Percentiles rank a stretch among this genome's conserved stretches.
These are phyloP conservation scores for Imleria badia DNA, from an alignment of 768 basidiomycete species.

Conservation along the genomic window DNA sequence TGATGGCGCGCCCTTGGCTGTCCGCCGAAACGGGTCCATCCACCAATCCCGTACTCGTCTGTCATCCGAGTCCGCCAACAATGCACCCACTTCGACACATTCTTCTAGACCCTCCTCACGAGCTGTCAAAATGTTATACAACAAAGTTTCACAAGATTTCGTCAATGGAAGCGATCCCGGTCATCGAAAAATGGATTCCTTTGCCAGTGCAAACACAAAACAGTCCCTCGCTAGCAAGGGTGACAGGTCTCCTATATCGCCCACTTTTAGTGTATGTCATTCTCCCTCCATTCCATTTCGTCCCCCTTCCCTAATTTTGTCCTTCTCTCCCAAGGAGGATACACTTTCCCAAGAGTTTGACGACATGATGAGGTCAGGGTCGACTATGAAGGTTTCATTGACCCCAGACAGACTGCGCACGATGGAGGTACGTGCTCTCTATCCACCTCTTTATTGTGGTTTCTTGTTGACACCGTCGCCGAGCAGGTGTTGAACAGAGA, in stretches of 20 bases:
- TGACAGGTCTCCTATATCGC: slow-evolving; percentile 36
- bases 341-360: slow-evolving; percentile 81
- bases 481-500: slow-evolving; percentile 72
- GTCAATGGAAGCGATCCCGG: slow-evolving; percentile 43
- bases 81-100: slow-evolving; percentile 18
- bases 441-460: slow-evolving; percentile 17
- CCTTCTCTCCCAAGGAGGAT: slow-evolving; percentile 44
- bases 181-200: slow-evolving; percentile 56
- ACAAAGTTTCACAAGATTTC: slow-evolving; percentile 41
- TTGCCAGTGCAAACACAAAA: slow-evolving; percentile 50
- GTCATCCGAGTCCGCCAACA: slow-evolving; percentile 41
- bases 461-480: slow-evolving; percentile 3
- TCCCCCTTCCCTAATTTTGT: background rate
- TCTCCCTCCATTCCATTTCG: background rate
- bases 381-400: slow-evolving; percentile 93
- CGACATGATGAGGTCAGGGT: slow-evolving; percentile 83
- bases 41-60: slow-evolving; percentile 29
- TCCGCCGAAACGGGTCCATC: slow-evolving; percentile 25
- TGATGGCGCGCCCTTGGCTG: slow-evolving; percentile 45
- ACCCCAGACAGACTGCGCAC: slow-evolving; percentile 91
- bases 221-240: slow-evolving; percentile 33
- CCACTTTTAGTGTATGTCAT: slow-evolving; percentile 34
- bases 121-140: slow-evolving; percentile 57
- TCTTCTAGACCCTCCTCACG: slow-evolving; percentile 56
- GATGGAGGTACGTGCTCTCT: slow-evolving; percentile 74